Evolutionary conservation across 2,329 filamentous ascomycete genomes (phyloP), one percentile per base, ranked within the genome.

Genomic region (Sporothrix brasiliensis): DNA sequence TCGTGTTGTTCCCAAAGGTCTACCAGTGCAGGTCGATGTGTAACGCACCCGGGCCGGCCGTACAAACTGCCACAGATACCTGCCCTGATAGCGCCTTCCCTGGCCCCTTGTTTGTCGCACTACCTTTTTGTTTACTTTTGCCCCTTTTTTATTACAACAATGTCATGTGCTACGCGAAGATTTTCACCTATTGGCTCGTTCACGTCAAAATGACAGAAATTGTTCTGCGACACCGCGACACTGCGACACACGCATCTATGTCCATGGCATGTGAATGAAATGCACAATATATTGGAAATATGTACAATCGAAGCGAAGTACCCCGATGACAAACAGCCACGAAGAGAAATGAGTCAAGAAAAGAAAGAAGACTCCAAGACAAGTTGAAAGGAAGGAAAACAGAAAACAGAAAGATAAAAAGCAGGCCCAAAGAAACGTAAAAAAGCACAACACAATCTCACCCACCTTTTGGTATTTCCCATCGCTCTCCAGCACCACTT

Each of bases 251-350:
- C 41, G 41, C 34, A 34, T 34, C 34, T 9, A 2, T 10, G 41
- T 47, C 14, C 3, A 16, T 21, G 6, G 21, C 10, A 2, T 13
- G 11, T 53, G 24, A 10, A 21, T 2, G 14, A 11, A 54, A 58
- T n/a, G 27, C 54, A 34, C 56, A 61, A 61, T 61, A 61, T 61
- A 24, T 61, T 44, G 9, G n/a, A 24, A 24, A 49, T 30, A 49
- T 65, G 60, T 65, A 65, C 60, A 65, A 2, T 49, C 41, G 44
- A 65, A 65, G 60, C 27, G 41, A 63, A 30, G 21, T 21, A 16
- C 2, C 19, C 16, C 3, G 30, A 63, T 30, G 27, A 30, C 27
- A 30, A 0, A 30, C 27, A 1, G 27, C 3, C 27, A 30, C 27
- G 27, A 30, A 30, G 27, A 30, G 27, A 30, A 30, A 30, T 30